phyloP scores from a whole-genome alignment of 148 eudicot species.

The Tetragonia tetragonoides region DNA sequence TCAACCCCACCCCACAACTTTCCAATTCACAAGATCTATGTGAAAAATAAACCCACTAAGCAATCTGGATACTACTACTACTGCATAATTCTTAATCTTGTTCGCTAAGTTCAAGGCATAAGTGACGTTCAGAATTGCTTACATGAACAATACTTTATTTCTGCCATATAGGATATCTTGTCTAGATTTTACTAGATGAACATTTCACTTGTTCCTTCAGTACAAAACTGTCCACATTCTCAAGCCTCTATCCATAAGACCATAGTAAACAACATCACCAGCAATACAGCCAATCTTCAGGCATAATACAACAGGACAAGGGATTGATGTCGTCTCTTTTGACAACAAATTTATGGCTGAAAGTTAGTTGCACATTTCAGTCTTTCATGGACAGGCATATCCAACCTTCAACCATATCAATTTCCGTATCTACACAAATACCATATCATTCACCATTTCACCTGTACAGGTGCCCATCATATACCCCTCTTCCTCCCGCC shows the following conservation, averaged over 20 bases:
- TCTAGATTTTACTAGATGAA: too few relatives aligned
- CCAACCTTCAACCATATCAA: background rate
- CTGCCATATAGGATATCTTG: background rate
- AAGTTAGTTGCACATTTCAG: background rate
- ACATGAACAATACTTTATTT: background rate
- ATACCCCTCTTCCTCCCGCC: background rate
- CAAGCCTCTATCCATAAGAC: background rate
- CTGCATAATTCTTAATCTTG: background rate
- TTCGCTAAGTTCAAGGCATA: too few relatives aligned
- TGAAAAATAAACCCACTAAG: background rate
- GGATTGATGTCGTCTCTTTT: background rate
- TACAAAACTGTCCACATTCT: background rate
- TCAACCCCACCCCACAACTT: background rate
- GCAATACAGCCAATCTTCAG: background rate
- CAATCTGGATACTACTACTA: background rate
- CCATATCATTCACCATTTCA: too few relatives aligned
- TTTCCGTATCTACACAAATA: background rate
- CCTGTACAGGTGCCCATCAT: too few relatives aligned
- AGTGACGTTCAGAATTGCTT: background rate
- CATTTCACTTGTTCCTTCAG: too few relatives aligned
- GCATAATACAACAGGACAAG: background rate
- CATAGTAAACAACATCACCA: background rate
- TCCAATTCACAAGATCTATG: background rate
- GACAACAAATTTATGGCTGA: background rate
- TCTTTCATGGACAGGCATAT: background rate